Evolutionary conservation across 805 yeast genomes (phyloP), one percentile per base, ranked within the genome.

Genomic region (Candida ovalis): DNA sequence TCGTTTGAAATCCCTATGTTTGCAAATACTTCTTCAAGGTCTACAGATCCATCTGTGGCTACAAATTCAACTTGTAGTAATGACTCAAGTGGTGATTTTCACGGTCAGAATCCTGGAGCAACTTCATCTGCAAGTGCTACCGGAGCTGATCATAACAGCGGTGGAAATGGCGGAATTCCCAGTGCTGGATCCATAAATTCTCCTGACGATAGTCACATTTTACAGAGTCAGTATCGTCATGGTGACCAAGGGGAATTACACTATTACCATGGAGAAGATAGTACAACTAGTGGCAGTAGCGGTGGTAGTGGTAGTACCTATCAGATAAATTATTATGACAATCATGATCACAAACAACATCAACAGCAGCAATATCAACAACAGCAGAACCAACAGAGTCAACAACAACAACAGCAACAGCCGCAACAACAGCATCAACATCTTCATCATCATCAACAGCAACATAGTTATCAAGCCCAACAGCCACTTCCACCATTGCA

Each of bases 1-100:
- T 37, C 47, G 12, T 52, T 52, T 48, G 52, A 49, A n/a, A 43
- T 52, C 3, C 43, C 46, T 10, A 10, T 43, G 30, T 28, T 28
- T 5, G 17, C 28, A 15, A 15, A 37, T 23, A 9, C 28, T n/a
- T 23, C 41, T 12, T n/a, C 41, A 15, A 22, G 15, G 12, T 24
- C 41, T 10, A 39, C 43, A 9, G 12, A 18, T 19, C 43, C 19
- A 41, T 23, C 30, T 4, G 30, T n/a, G 21, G 28, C 13, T 23
- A 10, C 41, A 4, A 23, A 39, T 35, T 35, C 38, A 5, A 35
- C 38, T n/a, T 35, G 38, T 21, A 35, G 38, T 17, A 35, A 35
- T 18, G 38, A 35, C 7, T 35, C 38, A 4, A 35, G 9, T 10
- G 22, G 38, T 35, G 38, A 35, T 17, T 18, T 13, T 17, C 17